Conservation (phyloP, 169 alveolate genomes). For the Babesia ovis region DNA sequence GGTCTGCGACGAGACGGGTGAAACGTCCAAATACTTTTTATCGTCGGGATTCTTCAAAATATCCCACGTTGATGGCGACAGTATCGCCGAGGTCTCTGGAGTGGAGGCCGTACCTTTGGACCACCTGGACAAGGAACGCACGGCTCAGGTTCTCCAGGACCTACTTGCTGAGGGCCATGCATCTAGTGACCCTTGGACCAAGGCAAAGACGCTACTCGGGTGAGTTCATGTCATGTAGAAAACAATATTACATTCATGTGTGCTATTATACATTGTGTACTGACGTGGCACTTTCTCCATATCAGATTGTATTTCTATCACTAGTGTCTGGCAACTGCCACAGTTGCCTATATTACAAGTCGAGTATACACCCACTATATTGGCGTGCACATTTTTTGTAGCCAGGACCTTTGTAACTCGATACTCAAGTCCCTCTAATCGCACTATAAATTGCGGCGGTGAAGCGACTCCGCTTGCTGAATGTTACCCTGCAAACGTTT, state of each 20-base stretch:
- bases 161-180: conserved; percentile 61
- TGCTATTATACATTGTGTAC: no score
- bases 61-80: conserved; percentile 46
- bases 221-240: no score
- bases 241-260: no score
- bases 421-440: conserved; percentile 31
- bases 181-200: conserved; percentile 60
- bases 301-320: no score
- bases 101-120: conserved; percentile 69
- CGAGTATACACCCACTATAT: neutral
- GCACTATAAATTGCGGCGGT: conserved; percentile 40
- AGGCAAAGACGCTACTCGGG: conserved; percentile 64
- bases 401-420: conserved; percentile 41
- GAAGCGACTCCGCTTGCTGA: conserved; percentile 23
- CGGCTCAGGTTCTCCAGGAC: conserved; percentile 65
- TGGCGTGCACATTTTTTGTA: conserved; percentile 16
- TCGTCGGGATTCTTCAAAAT: conserved; percentile 62
- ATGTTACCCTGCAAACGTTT: conserved; percentile 17
- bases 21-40: conserved; percentile 49
- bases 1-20: conserved; percentile 50
- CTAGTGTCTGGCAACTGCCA: no score
- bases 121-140: conserved; percentile 65
- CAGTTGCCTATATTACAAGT: neutral
- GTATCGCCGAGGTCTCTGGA: conserved; percentile 60
- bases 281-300: no score